Evolutionary conservation across 2,329 filamentous ascomycete species (phyloP), one percentile per base, ranked within the genome.

Genomic region (Colletotrichum lindemuthianum): DNA sequence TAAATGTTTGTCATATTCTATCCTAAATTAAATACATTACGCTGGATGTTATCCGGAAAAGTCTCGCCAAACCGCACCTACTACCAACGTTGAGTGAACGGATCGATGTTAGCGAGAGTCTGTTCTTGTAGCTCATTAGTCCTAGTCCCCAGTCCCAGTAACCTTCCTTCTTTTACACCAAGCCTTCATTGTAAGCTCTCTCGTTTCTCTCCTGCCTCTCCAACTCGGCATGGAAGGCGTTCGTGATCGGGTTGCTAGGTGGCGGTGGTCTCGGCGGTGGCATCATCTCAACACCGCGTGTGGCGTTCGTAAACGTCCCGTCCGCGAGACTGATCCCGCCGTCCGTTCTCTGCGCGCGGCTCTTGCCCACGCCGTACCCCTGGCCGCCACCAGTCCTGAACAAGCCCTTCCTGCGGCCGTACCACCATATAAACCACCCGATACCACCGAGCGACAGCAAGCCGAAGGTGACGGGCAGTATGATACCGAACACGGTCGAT

Each of bases 331-430:
- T 50, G 4, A 60, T 24, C 0, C 60, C 24, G 24, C 24, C 66
- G 1, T 49, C 59, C 24, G 65, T 43, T n/a, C 65, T 43, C 59
- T 68, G 59, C 0, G 32, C 48, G 13, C 64, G 60, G 40, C 66
- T 68, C 65, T 67, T 55, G 3, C 66, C 57, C 4, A 67, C 44
- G 15, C 66, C 66, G 16, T 68, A 68, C 11, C 66, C 64, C 24
- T 61, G 59, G 44, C 64, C 48, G 24, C 59, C 39, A n/a, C 52
- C 57, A 1, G 24, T 24, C 13, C n/a, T n/a, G 8, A 67, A 63
- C 54, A 60, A 56, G 50, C 54, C 63, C 43, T 54, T 65, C 13
- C 57, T 16, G 16, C 63, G 16, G 16, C 58, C 53, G 48, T 66
- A 66, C 61, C 63, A 63, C 53, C 66, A 66, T 2, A 66, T 36